Evolutionary conservation across 2,329 filamentous ascomycete genomes (phyloP).

Genomic region (Anisogramma anomala): DNA sequence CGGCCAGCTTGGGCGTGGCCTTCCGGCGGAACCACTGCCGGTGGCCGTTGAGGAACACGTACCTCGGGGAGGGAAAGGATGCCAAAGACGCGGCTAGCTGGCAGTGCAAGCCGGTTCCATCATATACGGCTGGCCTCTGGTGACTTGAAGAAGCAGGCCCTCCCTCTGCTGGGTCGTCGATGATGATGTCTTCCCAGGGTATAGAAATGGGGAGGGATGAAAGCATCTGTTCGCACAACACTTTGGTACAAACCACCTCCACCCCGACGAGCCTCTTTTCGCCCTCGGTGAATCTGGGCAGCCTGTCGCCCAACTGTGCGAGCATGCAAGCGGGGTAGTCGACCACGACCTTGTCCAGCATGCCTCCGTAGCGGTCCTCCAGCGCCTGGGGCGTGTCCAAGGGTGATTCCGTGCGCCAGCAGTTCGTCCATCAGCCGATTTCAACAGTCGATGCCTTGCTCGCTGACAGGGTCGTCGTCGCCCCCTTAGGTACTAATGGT

Average conservation of each 20-base stretch:
- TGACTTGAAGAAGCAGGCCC: too few relatives aligned
- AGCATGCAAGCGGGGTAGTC: conserved; percentile 31
- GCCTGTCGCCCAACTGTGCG: conserved; percentile 26
- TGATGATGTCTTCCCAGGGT: conserved; percentile 20
- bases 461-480: conserved; percentile 49
- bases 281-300: conserved; percentile 28
- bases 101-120: conserved; percentile 6
- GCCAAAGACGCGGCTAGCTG: conserved; percentile 15
- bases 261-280: conserved; percentile 27
- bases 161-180: too few relatives aligned
- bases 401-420: conserved; percentile 43
- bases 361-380: conserved; percentile 47
- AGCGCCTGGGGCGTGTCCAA: conserved; percentile 52
- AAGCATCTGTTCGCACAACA: conserved; percentile 32
- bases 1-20: conserved; percentile 5
- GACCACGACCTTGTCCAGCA: conserved; percentile 43
- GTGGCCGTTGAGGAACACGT: conserved; percentile 14
- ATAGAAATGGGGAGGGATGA: conserved; percentile 33
- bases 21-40: conserved; percentile 16
- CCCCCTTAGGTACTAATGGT: conserved; percentile 53
- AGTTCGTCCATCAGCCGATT: conserved; percentile 49
- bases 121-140: neutral
- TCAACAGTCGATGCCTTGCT: conserved; percentile 48
- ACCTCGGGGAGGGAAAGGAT: conserved; percentile 9
- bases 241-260: too few relatives aligned